phyloP scores from a whole-genome alignment of 306 rosid genomes.

The Datisca glomerata region DNA sequence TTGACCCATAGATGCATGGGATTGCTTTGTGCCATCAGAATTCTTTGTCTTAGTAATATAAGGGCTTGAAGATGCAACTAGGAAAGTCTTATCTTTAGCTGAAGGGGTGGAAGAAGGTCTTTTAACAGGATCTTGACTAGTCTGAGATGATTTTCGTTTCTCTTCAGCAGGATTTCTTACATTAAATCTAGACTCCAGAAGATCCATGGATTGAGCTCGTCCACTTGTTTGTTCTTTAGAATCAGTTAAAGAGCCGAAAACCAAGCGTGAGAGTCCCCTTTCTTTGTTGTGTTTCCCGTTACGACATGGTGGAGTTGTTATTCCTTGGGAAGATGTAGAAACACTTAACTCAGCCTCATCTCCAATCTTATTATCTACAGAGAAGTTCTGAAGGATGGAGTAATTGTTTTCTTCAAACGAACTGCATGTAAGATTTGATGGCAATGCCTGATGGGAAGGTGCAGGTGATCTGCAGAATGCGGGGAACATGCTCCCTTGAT shows the following conservation, averaged over 20 bases:
- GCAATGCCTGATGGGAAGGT: slow-evolving; percentile 20
- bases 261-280: too few relatives aligned
- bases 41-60: slow-evolving; percentile 12
- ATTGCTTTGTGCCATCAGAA: slow-evolving; percentile 20
- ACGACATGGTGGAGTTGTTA: slow-evolving; percentile 9
- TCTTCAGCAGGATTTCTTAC: too few relatives aligned
- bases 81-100: slow-evolving; percentile 18
- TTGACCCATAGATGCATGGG: slow-evolving; percentile 14
- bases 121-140: slow-evolving; percentile 19
- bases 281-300: slow-evolving; percentile 24
- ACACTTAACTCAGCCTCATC: slow-evolving; percentile 22
- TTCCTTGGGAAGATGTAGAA: slow-evolving; percentile 18
- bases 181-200: too few relatives aligned
- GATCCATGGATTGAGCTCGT: too few relatives aligned
- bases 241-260: too few relatives aligned
- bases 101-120: slow-evolving; percentile 18
- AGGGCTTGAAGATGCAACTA: slow-evolving; percentile 19
- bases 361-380: slow-evolving; percentile 17
- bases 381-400: slow-evolving; percentile 17
- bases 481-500: slow-evolving; percentile 18
- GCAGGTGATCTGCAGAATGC: slow-evolving; percentile 21
- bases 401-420: slow-evolving; percentile 18
- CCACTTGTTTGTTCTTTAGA: too few relatives aligned
- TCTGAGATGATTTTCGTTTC: slow-evolving; percentile 13
- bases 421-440: slow-evolving; percentile 19